Conservation (phyloP, 169 alveolate species). For the Eimeria nieschulzi region DNA sequence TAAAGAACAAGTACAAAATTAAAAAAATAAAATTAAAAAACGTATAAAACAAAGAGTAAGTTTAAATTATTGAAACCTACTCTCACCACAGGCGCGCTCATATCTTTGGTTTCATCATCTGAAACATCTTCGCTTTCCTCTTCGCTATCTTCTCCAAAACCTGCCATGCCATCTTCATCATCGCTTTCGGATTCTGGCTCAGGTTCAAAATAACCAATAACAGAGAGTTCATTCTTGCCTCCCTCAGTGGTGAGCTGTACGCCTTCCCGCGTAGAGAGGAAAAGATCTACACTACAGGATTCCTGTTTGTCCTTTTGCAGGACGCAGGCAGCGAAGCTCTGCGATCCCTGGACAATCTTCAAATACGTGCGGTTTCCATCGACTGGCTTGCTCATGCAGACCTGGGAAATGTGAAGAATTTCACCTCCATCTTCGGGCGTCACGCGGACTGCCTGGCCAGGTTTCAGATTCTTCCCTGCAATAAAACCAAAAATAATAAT, state of each 20-base stretch:
- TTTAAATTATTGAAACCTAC: background rate
- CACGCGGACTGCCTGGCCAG: constrained; percentile 38
- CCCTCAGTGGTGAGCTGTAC: constrained; percentile 87
- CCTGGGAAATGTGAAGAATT: constrained; percentile 72
- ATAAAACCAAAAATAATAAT: background rate
- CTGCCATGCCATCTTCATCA: constrained; percentile 79
- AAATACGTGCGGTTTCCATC: constrained; percentile 88
- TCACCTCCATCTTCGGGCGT: constrained; percentile 59
- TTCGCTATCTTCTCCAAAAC: constrained; percentile 82
- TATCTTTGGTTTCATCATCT: constrained; percentile 25
- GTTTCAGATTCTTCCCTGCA: constrained; percentile 27
- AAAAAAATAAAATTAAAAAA: background rate
- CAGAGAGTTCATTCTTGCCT: constrained; percentile 87
- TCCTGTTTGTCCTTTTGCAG: constrained; percentile 90
- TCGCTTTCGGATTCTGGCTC: constrained; percentile 79
- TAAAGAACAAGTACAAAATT: background rate
- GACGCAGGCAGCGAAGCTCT: constrained; percentile 86
- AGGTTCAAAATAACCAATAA: constrained; percentile 91
- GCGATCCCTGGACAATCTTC: constrained; percentile 87
- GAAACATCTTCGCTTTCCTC: constrained; percentile 80
- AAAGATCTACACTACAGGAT: constrained; percentile 88
- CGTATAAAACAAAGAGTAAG: background rate
- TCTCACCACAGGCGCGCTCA: constrained; percentile 15
- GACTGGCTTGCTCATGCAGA: constrained; percentile 89
- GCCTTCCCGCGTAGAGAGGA: constrained; percentile 86